Evolutionary conservation across 768 basidiomycete genomes (phyloP).

Genomic region (Mycena pura): DNA sequence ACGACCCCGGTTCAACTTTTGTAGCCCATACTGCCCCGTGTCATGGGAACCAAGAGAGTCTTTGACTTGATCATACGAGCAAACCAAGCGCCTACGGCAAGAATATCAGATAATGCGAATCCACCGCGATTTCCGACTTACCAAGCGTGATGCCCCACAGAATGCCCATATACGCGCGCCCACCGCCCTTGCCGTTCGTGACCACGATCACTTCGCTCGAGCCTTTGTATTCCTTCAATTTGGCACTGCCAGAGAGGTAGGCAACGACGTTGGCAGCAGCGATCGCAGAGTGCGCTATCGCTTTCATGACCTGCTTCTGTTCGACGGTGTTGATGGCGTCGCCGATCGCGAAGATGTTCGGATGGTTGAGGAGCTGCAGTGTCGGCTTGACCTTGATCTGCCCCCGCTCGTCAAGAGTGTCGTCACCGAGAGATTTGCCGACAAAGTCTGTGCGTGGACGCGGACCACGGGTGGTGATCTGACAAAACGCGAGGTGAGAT

Average conservation of each 20-base stretch:
- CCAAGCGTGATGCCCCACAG: conserved; percentile 1
- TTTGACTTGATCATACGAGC: conserved; percentile 49
- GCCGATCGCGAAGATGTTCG: conserved; percentile 68
- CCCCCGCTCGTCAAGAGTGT: conserved; percentile 45
- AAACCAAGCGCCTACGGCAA: conserved; percentile 54
- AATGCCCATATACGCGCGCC: conserved; percentile 5
- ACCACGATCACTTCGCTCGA: conserved; percentile 61
- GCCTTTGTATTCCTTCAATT: conserved; percentile 48
- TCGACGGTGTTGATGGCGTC: conserved; percentile 70
- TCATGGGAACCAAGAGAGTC: conserved; percentile 33
- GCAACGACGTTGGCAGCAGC: conserved; percentile 57
- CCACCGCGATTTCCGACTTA: conserved; percentile 58
- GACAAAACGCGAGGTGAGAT: background rate
- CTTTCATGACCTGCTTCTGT: conserved; percentile 64
- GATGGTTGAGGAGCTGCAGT: conserved; percentile 57
- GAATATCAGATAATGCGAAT: conserved; percentile 47
- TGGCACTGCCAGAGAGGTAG: conserved; percentile 46
- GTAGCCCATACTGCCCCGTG: too few relatives aligned
- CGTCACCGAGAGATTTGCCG: conserved; percentile 16
- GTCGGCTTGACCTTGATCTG: conserved; percentile 61
- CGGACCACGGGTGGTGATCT: conserved; percentile 23
- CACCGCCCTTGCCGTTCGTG: conserved; percentile 61
- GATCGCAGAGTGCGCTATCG: conserved; percentile 49
- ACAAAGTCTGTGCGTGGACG: conserved; percentile 47
- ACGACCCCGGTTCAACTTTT: too few relatives aligned